Evolutionary conservation across 495 filamentous ascomycete species (phyloP).

Genomic region (Lophiotrema nucula): DNA sequence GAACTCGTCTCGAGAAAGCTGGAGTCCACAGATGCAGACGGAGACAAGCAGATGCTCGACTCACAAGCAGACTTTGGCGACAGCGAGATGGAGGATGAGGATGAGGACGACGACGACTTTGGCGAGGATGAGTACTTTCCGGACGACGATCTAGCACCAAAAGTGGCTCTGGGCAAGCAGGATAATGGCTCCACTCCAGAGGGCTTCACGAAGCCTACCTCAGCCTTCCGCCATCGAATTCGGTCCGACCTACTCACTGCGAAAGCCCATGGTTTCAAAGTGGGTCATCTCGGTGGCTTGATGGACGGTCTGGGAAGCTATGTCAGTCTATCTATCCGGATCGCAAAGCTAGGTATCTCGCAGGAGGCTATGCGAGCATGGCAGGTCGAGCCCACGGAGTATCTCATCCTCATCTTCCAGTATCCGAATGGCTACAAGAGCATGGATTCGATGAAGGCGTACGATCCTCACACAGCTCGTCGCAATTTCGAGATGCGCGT

Average conservation of each 20-base stretch:
- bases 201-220: constrained; percentile 17
- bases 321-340: constrained; percentile 64
- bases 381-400: constrained; percentile 64
- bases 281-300: constrained; percentile 61
- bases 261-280: constrained; percentile 68
- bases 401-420: constrained; percentile 74
- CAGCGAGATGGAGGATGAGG: constrained; percentile 16
- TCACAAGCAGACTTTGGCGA: constrained; percentile 26
- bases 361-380: constrained; percentile 76
- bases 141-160: constrained; percentile 14
- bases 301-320: constrained; percentile 47
- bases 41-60: constrained; percentile 41
- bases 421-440: constrained; percentile 59
- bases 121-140: constrained; percentile 36
- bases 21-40: constrained; percentile 36
- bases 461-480: constrained; percentile 28
- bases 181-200: not conserved
- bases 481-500: constrained; percentile 46
- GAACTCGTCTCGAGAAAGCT: constrained; percentile 41
- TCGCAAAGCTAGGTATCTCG: constrained; percentile 71
- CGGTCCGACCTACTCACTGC: constrained; percentile 61
- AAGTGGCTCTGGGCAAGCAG: not conserved
- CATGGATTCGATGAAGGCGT: constrained; percentile 50
- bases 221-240: constrained; percentile 44
- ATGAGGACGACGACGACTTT: constrained; percentile 38